A percentile compares a stretch with the other conserved stretches of the same genome.
Evolutionary conservation across 2,329 filamentous ascomycete genomes (phyloP).

Genomic region (Penicillium verrucosum): DNA sequence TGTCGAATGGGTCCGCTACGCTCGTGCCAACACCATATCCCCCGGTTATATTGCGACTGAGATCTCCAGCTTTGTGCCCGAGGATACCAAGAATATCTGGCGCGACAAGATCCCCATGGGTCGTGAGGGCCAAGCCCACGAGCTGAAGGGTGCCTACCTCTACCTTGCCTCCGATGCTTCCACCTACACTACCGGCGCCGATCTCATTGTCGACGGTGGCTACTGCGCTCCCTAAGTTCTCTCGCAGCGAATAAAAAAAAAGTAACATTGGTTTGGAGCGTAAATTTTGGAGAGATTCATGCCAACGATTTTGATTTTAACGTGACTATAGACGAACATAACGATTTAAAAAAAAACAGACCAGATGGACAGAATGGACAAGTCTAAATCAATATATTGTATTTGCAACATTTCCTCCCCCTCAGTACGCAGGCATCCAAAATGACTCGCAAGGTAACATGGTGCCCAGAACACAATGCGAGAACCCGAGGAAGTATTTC

Average conservation of each 20-base stretch:
- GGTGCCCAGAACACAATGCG: background rate
- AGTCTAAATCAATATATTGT: background rate
- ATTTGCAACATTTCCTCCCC: background rate
- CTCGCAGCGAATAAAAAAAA: background rate
- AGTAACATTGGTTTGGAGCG: background rate
- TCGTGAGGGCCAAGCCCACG: constrained; percentile 66
- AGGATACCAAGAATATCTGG: constrained; percentile 69
- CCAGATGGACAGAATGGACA: background rate
- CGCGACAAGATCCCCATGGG: constrained; percentile 77
- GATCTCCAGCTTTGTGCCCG: constrained; percentile 62
- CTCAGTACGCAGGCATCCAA: background rate
- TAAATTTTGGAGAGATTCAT: background rate
- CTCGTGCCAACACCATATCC: constrained; percentile 67
- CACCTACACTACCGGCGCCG: constrained; percentile 74
- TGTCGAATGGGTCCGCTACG: constrained; percentile 74
- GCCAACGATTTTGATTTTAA: background rate
- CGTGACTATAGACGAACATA: constrained; percentile 7
- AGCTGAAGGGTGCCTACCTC: constrained; percentile 79
- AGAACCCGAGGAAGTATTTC: background rate
- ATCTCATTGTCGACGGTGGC: constrained; percentile 73
- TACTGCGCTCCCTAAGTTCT: constrained; percentile 46
- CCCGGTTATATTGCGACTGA: constrained; percentile 75
- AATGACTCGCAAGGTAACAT: background rate
- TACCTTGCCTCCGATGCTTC: constrained; percentile 78
- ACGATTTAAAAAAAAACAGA: background rate